Evolutionary conservation across 805 yeast species (phyloP).

Genomic region (Yarrowia deformans): DNA sequence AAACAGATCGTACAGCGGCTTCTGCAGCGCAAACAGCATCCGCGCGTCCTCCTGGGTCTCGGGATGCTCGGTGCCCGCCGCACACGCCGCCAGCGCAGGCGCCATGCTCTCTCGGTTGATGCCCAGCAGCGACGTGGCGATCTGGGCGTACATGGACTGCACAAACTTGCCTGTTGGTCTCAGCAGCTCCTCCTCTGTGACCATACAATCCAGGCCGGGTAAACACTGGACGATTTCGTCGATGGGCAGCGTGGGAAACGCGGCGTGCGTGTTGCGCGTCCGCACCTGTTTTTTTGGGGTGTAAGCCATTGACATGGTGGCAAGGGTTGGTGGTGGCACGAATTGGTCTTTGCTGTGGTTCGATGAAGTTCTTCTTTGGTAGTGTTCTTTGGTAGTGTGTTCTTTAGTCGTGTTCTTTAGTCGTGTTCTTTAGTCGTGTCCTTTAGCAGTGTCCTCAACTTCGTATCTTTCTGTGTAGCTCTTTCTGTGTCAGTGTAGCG

Average conservation of each 20-base stretch:
- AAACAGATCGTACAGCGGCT: slow-evolving; percentile 30
- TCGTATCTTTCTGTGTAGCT: too few relatives aligned
- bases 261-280: slow-evolving; percentile 17
- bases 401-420: too few relatives aligned
- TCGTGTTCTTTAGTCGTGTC: too few relatives aligned
- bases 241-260: slow-evolving; percentile 31
- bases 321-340: too few relatives aligned
- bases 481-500: too few relatives aligned
- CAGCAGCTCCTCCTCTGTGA: slow-evolving; percentile 14
- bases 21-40: slow-evolving; percentile 25
- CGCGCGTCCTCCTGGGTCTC: slow-evolving; percentile 34
- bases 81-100: slow-evolving; percentile 24
- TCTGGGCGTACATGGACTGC: slow-evolving; percentile 35
- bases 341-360: too few relatives aligned
- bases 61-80: slow-evolving; percentile 18
- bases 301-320: slow-evolving; percentile 33
- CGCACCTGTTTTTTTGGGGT: slow-evolving; percentile 24
- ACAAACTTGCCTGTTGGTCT: slow-evolving; percentile 23
- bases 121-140: slow-evolving; percentile 13
- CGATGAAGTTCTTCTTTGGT: too few relatives aligned
- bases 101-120: slow-evolving; percentile 38
- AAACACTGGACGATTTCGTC: slow-evolving; percentile 33
- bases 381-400: too few relatives aligned
- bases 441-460: too few relatives aligned
- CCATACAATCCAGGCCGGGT: slow-evolving; percentile 27